These are phyloP conservation scores for Scenedesmus sp. DNA, from an alignment of 163 green algal species.

Conservation along the genomic window DNA sequence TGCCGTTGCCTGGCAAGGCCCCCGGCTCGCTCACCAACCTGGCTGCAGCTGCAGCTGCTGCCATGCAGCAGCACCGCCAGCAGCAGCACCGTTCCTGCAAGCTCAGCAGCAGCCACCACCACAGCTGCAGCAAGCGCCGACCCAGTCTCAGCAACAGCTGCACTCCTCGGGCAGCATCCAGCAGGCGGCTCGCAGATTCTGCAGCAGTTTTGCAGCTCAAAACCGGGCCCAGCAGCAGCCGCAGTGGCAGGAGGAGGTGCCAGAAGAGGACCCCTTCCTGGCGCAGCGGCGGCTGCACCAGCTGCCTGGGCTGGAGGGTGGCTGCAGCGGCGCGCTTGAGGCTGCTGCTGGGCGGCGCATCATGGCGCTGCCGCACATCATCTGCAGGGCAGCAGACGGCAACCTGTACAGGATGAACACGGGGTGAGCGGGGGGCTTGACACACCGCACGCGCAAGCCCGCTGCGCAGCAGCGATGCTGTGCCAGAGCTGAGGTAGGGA, in stretches of 20 bases:
- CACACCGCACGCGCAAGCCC: too few species aligned
- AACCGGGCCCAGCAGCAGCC: not conserved
- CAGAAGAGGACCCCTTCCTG: slow-evolving; percentile 22
- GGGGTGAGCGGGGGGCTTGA: slow-evolving; percentile 10
- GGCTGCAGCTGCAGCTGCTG: not conserved
- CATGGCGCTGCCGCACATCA: slow-evolving; percentile 35
- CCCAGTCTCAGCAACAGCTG: not conserved
- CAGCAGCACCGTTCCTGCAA: slow-evolving; percentile 11
- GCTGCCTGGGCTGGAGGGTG: slow-evolving; percentile 15
- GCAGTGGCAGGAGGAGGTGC: not conserved
- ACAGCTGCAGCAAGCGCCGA: not conserved
- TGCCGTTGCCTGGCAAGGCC: not conserved
- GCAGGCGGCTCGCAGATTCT: not conserved
- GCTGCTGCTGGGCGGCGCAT: slow-evolving; percentile 8
- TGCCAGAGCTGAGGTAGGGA: too few species aligned
- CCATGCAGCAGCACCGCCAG: not conserved
- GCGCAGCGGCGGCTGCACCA: slow-evolving; percentile 31
- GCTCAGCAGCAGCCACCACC: not conserved
- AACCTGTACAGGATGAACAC: slow-evolving; percentile 23
- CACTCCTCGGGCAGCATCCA: not conserved
- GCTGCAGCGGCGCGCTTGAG: not conserved
- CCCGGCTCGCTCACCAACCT: not conserved
- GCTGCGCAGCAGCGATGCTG: too few species aligned
- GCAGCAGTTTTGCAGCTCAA: not conserved
- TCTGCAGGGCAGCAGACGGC: slow-evolving; percentile 38